Evolutionary conservation across 2,329 filamentous ascomycete species (phyloP), one percentile per base, ranked within the genome.

Genomic region (Fusarium miscanthi): DNA sequence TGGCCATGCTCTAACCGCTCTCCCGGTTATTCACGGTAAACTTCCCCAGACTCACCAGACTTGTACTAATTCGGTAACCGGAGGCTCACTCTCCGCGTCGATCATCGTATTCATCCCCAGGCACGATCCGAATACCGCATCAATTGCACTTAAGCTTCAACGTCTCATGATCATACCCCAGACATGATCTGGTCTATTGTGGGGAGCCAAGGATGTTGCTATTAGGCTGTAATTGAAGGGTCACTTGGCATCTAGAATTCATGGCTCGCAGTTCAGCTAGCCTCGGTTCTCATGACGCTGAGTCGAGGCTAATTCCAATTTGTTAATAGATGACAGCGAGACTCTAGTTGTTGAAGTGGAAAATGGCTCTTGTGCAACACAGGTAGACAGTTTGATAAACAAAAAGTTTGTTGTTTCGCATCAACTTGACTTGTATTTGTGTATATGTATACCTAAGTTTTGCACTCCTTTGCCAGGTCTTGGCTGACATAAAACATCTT

Each of bases 151-250:
- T 17, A 54, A 54, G 33, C 33, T 35, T 38, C 21, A 8, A 19
- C 21, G n/a, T 30, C 40, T 38, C 25, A 40, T 12, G 25, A 12
- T 8, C 7, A 46, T 27, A 42, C 21, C 56, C 30, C 37, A n/a
- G 37, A 40, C 21, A 48, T 38, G 42, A 61, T 23, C 33, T 60
- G 9, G 21, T 31, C 16, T 7, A 13, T 64, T 63, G 59, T 27
- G 61, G 61, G 16, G 59, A 46, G 30, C n/a, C 8, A 19, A 8
- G 60, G 56, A 27, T 42, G 13, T 31, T 31, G 17, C 3, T 46
- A 48, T 65, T 65, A 65, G 62, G 27, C 62, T 64, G 35, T 56
- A 64, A 19, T 57, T 57, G 8, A 48, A 64, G 27, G 21, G 46
- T 25, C 37, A 48, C 46, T 37, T 49, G 57, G 17, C 37, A 38